Evolutionary conservation across 768 basidiomycete species (phyloP).

Genomic region (Termitomyces sp.): DNA sequence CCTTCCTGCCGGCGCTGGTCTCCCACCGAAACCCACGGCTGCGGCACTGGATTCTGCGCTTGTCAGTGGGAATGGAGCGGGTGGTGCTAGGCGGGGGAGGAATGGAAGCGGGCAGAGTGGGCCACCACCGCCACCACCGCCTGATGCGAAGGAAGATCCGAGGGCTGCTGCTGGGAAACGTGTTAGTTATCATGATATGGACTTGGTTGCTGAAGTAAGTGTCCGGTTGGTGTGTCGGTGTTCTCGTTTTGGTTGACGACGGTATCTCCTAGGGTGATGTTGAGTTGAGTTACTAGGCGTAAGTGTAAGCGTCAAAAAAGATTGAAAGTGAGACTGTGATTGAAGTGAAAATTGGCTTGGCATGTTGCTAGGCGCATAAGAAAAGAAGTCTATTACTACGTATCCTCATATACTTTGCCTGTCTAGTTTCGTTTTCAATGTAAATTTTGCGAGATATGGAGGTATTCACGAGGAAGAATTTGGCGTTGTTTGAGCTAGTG

Average conservation of each 20-base stretch:
- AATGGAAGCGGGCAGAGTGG: conserved; percentile 33
- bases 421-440: conserved; percentile 2
- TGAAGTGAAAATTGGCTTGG: not conserved
- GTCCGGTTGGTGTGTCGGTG: conserved; percentile 2
- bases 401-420: not conserved
- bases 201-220: conserved; percentile 76
- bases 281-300: conserved; percentile 47
- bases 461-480: conserved; percentile 18
- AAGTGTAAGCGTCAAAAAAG: not conserved
- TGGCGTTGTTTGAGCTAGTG: conserved; percentile 31
- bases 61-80: conserved; percentile 44
- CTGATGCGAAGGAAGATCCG: conserved; percentile 90
- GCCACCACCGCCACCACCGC: conserved; percentile 75
- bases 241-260: conserved; percentile 2
- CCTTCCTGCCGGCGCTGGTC: conserved; percentile 63
- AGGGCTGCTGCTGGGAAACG: conserved; percentile 84
- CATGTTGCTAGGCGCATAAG: not conserved
- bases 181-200: conserved; percentile 95
- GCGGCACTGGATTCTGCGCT: conserved; percentile 50
- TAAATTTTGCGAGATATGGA: not conserved
- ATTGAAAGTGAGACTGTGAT: not conserved
- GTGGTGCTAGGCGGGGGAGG: conserved; percentile 34
- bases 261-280: conserved; percentile 48
- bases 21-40: conserved; percentile 75
- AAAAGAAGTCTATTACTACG: not conserved